Evolutionary conservation across 1,284 basidiomycete genomes (phyloP), one percentile per base, ranked within the genome.

Genomic region (Tylopilus orsonianus): DNA sequence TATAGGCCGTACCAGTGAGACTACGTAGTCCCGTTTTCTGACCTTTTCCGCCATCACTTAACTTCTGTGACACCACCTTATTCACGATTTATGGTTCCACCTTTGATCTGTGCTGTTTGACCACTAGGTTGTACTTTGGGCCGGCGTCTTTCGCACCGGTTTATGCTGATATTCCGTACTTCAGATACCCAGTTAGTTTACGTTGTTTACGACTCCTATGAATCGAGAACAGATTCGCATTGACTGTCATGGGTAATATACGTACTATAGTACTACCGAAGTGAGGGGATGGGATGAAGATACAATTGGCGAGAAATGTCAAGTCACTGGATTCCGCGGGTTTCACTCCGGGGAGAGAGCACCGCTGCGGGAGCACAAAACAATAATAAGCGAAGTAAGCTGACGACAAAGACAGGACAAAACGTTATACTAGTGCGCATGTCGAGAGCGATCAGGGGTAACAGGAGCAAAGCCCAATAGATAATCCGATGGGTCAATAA

Each of bases 401-500:
- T 50, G 48, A 66, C 47, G 62, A 58, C 57, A 48, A 44, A 50
- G 60, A 65, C 56, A 66, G 49, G 50, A 66, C 67, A 66, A 66
- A 65, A 65, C 62, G 60, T 62, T 65, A 59, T 53, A 68, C 51
- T 54, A 60, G 55, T 55, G 61, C 62, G 54, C 64, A 69, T 65
- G 65, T 68, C 67, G 66, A 65, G 61, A 66, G 67, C 64, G 61
- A 68, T 66, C 48, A 48, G 36, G 62, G 66, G 64, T 66, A 69
- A 69, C 65, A 66, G 49, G 53, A 67, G 57, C 63, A 67, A 55
- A 56, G 49, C 53, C 62, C 53, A 46, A 66, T 58, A 68, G 54
- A 63, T 66, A 55, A 67, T 69, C 67, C 66, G 43, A 44, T 66
- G 58, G 56, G 54, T 54, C 45, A 36, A 54, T 48, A 41, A 58